Evolutionary conservation across 495 filamentous ascomycete species (phyloP).

Genomic region (Evansstolkia leycettana): DNA sequence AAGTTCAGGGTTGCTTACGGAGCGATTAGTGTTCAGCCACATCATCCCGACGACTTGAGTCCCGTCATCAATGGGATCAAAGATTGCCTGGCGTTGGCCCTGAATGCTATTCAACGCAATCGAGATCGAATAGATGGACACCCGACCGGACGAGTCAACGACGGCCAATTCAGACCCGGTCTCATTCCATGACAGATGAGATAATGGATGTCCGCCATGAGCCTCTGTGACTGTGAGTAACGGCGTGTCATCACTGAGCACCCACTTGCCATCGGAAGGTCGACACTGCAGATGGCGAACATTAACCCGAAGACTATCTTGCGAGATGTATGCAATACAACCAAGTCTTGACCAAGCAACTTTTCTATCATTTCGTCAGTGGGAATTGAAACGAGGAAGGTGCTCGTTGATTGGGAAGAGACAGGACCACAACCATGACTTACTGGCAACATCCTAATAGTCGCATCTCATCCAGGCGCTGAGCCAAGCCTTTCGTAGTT

Average conservation of each 20-base stretch:
- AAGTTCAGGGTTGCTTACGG: slow-evolving; percentile 23
- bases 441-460: slow-evolving; percentile 74
- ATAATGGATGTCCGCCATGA: slow-evolving; percentile 40
- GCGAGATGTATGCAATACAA: slow-evolving; percentile 70
- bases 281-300: slow-evolving; percentile 60
- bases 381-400: neutral
- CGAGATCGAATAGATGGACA: slow-evolving; percentile 51
- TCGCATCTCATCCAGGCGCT: slow-evolving; percentile 70
- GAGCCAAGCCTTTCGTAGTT: slow-evolving; percentile 52
- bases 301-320: slow-evolving; percentile 54
- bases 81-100: slow-evolving; percentile 36
- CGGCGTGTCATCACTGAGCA: slow-evolving; percentile 50
- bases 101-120: slow-evolving; percentile 56
- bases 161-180: slow-evolving; percentile 62
- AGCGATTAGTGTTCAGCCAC: slow-evolving; percentile 60
- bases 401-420: neutral
- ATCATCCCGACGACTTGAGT: slow-evolving; percentile 69
- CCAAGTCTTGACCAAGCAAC: slow-evolving; percentile 86
- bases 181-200: slow-evolving; percentile 74
- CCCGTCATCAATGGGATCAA: slow-evolving; percentile 57
- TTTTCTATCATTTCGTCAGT: slow-evolving; percentile 38
- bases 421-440: slow-evolving; percentile 16
- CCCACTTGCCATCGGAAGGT: slow-evolving; percentile 62
- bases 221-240: slow-evolving; percentile 29
- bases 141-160: slow-evolving; percentile 59